Base-by-base conservation (phyloP, 208 protist species). In the Angomonas deanei region DNA sequence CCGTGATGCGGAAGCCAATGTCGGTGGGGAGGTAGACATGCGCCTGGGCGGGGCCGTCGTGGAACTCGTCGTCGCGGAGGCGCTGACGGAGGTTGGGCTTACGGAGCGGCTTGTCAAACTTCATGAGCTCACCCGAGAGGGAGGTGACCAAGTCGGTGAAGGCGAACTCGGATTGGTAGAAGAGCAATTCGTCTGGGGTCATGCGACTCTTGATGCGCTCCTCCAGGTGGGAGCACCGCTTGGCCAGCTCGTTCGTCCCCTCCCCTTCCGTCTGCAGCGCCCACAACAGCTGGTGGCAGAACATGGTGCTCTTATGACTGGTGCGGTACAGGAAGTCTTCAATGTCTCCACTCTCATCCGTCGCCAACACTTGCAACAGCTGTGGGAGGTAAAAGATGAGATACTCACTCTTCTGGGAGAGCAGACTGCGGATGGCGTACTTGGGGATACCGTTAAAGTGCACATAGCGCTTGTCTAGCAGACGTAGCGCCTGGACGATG, bases 311-410 rank as follows among this genome's bases (percentile, higher is more conserved):
- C 60, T 76, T 82, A 24, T 56, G 61, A 38, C 73, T 73, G 72
- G 83, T 90, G 46, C 68, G 70, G 28, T 66, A 27, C 1, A 93
- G 77, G 55, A 88, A 93, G 10, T 36, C 32, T 24, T 77, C 63
- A 52, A 92, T 83, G 46, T 52, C 67, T 50, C 77, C 87, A 48
- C 62, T 80, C 38, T 30, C 56, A 71, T 94, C 87, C 17, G 61
- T 67, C 26, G 81, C 76, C 30, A 94, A 72, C 39, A 89, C 67
- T 72, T 96, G 91, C 48, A 93, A 75, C 26, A 96, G 77, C 80
- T 96, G 91, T 38, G 87, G 91, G 31, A 96, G 77, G 71, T 92
- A 96, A 65, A 96, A 96, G 70, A 92, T 90, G 60, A 96, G 80
- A 61, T 73, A 57, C 57, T 93, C 83, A 61, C 78, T 83, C 54